Evolutionary conservation across 1,139 yeast genomes (phyloP).

Genomic region (Zygosaccharomyces pseudobailii): DNA sequence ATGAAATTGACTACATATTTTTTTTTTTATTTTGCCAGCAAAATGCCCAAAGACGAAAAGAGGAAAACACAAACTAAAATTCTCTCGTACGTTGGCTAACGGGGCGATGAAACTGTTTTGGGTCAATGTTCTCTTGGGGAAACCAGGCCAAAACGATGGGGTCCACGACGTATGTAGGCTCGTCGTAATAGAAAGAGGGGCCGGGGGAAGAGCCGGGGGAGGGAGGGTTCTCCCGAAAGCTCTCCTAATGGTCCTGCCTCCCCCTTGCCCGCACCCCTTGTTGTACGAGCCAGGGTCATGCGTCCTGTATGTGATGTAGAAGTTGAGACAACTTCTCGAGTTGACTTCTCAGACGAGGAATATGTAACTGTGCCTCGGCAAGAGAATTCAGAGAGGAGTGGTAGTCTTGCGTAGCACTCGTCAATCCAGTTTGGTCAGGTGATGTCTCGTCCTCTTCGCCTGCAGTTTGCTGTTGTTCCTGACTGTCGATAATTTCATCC

Average conservation of each 20-base stretch:
- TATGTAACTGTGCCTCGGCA: not conserved
- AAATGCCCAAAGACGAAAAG: constrained; percentile 5
- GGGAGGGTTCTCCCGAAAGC: not conserved
- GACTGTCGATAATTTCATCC: constrained; percentile 20
- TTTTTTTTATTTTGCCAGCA: constrained; percentile 2
- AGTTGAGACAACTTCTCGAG: not conserved
- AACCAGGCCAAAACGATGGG: not conserved
- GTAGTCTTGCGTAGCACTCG: constrained; percentile 7
- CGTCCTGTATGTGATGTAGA: constrained; percentile 1
- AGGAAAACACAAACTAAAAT: constrained; percentile 5
- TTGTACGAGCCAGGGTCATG: not conserved
- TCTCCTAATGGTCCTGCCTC: not conserved
- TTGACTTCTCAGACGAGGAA: constrained; percentile 1
- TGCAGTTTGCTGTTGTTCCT: constrained; percentile 2
- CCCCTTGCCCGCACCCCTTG: not conserved
- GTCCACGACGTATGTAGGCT: not conserved
- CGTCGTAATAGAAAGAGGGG: not conserved
- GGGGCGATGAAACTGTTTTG: not conserved
- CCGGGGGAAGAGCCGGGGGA: not conserved
- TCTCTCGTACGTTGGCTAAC: constrained; percentile 1
- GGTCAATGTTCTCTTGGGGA: not conserved
- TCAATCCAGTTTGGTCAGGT: constrained; percentile 4
- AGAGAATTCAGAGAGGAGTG: not conserved
- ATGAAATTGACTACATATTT: not conserved
- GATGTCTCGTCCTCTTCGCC: constrained; percentile 12